phyloP scores from a whole-genome alignment of 192 early-diverging fungal genomes.

The Backusella westeae region DNA sequence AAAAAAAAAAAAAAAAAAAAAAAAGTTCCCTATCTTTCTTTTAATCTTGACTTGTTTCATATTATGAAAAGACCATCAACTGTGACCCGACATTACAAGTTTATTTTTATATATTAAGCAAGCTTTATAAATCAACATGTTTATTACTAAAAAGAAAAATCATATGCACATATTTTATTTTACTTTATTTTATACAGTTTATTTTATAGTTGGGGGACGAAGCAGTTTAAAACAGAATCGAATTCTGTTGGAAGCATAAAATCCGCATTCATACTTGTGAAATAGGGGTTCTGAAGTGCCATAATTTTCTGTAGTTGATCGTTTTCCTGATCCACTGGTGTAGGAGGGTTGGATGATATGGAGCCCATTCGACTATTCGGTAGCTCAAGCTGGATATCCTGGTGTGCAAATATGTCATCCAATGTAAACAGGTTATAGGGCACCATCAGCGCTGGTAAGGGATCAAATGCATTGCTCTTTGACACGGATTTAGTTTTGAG shows the following conservation, averaged over 20 bases:
- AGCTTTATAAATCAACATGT: too few species aligned
- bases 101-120: too few species aligned
- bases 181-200: not conserved
- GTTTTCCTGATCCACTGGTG: not conserved
- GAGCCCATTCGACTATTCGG: not conserved
- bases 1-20: too few species aligned
- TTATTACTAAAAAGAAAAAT: too few species aligned
- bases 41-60: not conserved
- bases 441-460: not conserved
- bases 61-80: not conserved
- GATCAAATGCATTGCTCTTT: not conserved
- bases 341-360: not conserved
- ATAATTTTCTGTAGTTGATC: not conserved
- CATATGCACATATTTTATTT: too few species aligned
- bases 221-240: not conserved
- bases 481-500: not conserved
- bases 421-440: not conserved
- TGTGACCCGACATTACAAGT: not conserved
- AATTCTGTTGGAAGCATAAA: not conserved
- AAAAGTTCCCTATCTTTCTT: not conserved
- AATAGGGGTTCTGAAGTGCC: not conserved
- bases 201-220: not conserved
- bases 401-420: not conserved
- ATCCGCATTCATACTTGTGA: not conserved
- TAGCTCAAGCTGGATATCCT: not conserved